These are phyloP conservation scores for Serendipita indica DNA, from an alignment of 768 basidiomycete species.

Conservation along the genomic window DNA sequence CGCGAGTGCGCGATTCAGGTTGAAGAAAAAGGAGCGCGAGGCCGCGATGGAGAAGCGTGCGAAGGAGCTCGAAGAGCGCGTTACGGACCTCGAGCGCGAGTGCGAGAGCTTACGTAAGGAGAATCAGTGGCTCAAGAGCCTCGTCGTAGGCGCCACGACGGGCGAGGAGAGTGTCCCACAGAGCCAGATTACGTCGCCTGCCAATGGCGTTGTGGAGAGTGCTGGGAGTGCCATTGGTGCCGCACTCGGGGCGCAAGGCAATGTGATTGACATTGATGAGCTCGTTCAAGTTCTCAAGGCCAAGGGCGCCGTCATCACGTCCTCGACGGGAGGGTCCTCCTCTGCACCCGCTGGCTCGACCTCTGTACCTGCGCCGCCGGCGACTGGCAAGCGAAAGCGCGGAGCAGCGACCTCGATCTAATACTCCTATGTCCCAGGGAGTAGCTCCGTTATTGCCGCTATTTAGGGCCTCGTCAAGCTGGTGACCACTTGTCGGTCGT, in stretches of 20 bases:
- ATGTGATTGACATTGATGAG: background rate
- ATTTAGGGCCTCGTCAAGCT: background rate
- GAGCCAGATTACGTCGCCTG: background rate
- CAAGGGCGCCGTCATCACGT: background rate
- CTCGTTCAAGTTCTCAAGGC: slow-evolving; percentile 2
- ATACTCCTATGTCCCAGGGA: too few species aligned
- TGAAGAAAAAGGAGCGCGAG: slow-evolving; percentile 95
- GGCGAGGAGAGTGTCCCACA: background rate
- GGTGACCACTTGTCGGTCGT: background rate
- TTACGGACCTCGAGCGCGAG: slow-evolving; percentile 74
- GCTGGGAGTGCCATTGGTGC: background rate
- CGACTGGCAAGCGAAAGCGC: slow-evolving; percentile 5
- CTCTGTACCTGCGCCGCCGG: background rate
- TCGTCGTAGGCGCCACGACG: slow-evolving; percentile 20
- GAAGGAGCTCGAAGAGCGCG: slow-evolving; percentile 69
- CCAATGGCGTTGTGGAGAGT: background rate
- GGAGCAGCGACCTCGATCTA: background rate
- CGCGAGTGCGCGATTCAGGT: slow-evolving; percentile 80
- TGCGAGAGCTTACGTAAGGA: slow-evolving; percentile 78
- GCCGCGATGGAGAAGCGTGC: slow-evolving; percentile 71
- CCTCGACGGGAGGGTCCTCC: background rate
- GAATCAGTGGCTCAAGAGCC: slow-evolving; percentile 83
- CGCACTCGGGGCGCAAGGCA: background rate
- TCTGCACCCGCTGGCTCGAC: background rate
- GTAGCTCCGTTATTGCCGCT: background rate